phyloP scores from a whole-genome alignment of 257 asterid species.

The Capsicum baccatum region DNA sequence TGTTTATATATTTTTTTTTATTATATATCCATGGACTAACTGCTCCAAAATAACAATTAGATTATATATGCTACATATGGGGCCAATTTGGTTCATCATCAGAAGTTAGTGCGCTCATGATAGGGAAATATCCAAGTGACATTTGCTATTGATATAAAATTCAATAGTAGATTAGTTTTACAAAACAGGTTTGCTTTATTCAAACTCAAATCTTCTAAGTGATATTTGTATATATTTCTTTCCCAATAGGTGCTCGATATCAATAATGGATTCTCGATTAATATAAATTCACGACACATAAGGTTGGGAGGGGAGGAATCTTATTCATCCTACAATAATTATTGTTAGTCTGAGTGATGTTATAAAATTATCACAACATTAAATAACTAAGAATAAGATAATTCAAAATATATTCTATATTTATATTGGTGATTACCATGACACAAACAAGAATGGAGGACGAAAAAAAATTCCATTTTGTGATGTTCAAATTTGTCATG shows the following conservation, averaged over 20 bases:
- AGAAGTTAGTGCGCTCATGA: not conserved
- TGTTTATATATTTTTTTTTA: too few species aligned
- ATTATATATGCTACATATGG: not conserved
- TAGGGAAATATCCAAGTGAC: not conserved
- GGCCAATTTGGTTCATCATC: not conserved
- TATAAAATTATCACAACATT: too few species aligned
- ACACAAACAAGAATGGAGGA: conserved; percentile 7
- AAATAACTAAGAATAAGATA: not conserved
- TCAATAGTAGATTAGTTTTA: not conserved
- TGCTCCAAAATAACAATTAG: not conserved
- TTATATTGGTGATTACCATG: not conserved
- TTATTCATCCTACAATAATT: too few species aligned
- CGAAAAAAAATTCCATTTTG: not conserved
- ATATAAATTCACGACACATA: too few species aligned
- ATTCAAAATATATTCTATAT: not conserved
- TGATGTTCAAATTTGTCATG: not conserved
- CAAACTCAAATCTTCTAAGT: too few species aligned
- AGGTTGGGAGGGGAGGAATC: too few species aligned
- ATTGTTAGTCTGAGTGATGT: too few species aligned
- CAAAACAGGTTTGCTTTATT: too few species aligned
- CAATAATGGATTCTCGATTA: too few species aligned
- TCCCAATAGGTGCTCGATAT: too few species aligned
- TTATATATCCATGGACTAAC: not conserved
- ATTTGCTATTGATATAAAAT: not conserved
- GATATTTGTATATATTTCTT: too few species aligned